These are phyloP conservation scores for Parmelia sp. DNA, from an alignment of 495 filamentous ascomycete species.

Conservation along the genomic window DNA sequence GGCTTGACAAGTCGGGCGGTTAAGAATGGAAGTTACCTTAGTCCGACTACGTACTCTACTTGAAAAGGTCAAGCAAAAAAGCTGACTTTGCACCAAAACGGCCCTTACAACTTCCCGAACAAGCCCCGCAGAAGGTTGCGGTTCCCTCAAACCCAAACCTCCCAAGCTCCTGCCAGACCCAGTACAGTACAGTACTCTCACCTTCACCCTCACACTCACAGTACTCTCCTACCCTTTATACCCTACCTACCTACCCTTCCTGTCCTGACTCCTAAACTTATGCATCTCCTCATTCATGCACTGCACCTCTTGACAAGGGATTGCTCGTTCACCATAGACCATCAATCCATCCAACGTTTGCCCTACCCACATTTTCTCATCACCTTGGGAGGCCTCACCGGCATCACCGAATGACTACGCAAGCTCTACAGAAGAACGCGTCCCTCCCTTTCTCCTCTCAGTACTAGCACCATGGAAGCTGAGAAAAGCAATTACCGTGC, in stretches of 20 bases:
- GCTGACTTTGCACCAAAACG: not conserved
- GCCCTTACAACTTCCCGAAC: slow-evolving; percentile 3
- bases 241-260: not conserved
- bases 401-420: not conserved
- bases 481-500: not conserved
- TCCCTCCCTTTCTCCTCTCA: not conserved
- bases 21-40: no score
- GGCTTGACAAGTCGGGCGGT: no score
- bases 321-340: no score
- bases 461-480: not conserved
- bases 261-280: no score
- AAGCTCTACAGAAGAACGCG: not conserved
- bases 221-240: not conserved
- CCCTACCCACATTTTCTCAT: not conserved
- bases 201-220: no score
- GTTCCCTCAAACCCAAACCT: not conserved
- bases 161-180: no score
- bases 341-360: no score
- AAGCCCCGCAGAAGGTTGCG: slow-evolving; percentile 6
- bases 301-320: no score
- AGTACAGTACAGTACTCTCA: no score
- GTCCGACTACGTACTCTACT: no score
- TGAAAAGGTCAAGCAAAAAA: no score
- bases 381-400: not conserved
- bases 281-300: not conserved